Evolutionary conservation across 495 filamentous ascomycete genomes (phyloP).

Genomic region (Hypoxylon lienhwacheense): DNA sequence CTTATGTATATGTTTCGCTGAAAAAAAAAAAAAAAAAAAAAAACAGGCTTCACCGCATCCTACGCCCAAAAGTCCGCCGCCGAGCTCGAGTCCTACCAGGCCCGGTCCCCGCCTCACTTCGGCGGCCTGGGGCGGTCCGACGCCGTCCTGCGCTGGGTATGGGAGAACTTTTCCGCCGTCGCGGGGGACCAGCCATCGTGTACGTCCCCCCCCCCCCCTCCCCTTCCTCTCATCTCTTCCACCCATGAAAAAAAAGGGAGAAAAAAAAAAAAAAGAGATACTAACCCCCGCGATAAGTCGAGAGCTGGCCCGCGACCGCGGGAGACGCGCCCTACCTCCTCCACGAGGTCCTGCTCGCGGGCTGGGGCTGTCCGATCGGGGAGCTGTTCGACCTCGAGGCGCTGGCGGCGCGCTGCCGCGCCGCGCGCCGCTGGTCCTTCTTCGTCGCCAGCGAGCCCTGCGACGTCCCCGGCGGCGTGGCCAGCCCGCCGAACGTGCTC

Average conservation of each 20-base stretch:
- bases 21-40: no score
- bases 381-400: slow-evolving; percentile 54
- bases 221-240: not conserved
- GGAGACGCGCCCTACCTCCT: slow-evolving; percentile 31
- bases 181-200: slow-evolving; percentile 56
- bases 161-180: slow-evolving; percentile 53
- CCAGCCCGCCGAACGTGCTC: slow-evolving; percentile 52
- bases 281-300: slow-evolving; percentile 30
- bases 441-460: slow-evolving; percentile 52
- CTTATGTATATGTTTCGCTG: no score
- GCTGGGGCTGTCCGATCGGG: slow-evolving; percentile 55
- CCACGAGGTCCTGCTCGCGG: slow-evolving; percentile 51
- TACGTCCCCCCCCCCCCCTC: not conserved
- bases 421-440: slow-evolving; percentile 46
- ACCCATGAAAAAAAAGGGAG: no score
- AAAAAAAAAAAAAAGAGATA: no score
- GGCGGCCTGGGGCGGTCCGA: slow-evolving; percentile 55
- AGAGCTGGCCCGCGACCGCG: slow-evolving; percentile 42
- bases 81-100: slow-evolving; percentile 41
- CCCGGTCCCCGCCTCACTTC: slow-evolving; percentile 44
- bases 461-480: slow-evolving; percentile 53
- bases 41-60: slow-evolving; percentile 49
- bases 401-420: slow-evolving; percentile 42
- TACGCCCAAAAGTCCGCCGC: slow-evolving; percentile 35
- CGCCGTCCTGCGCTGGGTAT: slow-evolving; percentile 46